phyloP scores from a whole-genome alignment of 1,284 basidiomycete genomes.

The Puccinia hordei region DNA sequence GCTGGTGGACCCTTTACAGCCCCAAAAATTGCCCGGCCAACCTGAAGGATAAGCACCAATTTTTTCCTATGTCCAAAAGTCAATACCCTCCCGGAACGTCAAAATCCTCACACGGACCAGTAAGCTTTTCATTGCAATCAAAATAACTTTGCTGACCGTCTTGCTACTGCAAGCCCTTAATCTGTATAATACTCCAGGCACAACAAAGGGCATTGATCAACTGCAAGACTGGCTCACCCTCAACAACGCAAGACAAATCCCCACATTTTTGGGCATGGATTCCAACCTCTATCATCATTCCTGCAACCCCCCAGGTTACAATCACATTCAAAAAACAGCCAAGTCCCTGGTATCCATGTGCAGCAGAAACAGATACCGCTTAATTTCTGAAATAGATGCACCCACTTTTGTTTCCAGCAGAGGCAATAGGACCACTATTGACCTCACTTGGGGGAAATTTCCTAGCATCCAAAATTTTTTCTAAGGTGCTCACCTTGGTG shows the following conservation, averaged over 20 bases:
- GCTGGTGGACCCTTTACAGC: no score
- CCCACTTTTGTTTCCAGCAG: neutral
- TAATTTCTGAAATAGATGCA: neutral
- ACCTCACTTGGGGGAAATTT: no score
- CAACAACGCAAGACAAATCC: neutral
- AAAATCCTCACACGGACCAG: no score
- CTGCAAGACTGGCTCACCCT: neutral
- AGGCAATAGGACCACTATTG: neutral
- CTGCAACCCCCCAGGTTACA: slow-evolving; percentile 9
- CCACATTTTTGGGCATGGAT: neutral
- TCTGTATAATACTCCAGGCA: no score
- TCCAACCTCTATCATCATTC: neutral
- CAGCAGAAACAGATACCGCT: neutral
- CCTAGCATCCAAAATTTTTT: no score
- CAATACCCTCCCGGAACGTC: no score
- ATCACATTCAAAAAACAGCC: neutral
- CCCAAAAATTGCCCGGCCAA: neutral
- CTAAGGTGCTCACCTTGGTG: no score
- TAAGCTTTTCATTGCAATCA: no score
- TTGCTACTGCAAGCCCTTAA: no score
- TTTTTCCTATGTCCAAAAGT: no score
- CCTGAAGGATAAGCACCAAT: neutral
- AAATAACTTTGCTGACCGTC: no score
- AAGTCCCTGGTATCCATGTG: neutral
- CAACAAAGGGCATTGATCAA: neutral